Base-by-base conservation (phyloP, 306 rosid genomes). In the Cyamopsis tetragonoloba region DNA sequence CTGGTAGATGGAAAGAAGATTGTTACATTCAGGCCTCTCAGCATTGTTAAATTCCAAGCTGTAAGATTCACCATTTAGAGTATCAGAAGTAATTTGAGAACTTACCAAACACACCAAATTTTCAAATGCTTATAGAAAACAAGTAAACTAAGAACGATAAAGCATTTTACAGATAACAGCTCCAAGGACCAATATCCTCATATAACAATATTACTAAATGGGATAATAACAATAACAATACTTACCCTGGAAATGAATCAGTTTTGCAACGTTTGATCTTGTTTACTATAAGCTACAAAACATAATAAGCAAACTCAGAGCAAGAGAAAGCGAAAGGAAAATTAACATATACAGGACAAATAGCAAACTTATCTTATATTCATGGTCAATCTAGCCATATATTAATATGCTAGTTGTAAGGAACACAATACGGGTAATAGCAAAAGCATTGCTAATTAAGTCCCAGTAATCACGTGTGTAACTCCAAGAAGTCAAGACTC, bases 231-330 rank as follows among this genome's bases (percentile, higher is more conserved):
- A 55, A 50, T 32, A 66, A 68, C 39, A 77, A 41, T 48, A 76
- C 84, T 83, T 71, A 92, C 98, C 96, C 81, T 12, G 88, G 63
- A 80, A 88, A 81, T 27, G 99, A 79, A 80, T 93, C 99, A 7
- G 97, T 93, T 80, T 93, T 93, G 90, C 99, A 93, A 57, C 97
- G 95, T 66, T 93, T 93, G 77, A 93, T 90, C 86, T 93, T 93
- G 96, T 80, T 90, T 59, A 75, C 84, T 82, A 93, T 86, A 58
- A 84, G 86, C 98, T 93, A 68, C 82, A 77, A 75, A 75, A 79
- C 43, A 86, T 69, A 58, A 46, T 19, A 63, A 55, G 53, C 56
- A 62, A 70, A 75, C 41, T 76, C 61, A 70, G 75, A 67, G 56
- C 64, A 79, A 81, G 50, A 42, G 72, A 57, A 75, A 78, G 71